phyloP scores from a whole-genome alignment of 2,329 filamentous ascomycete genomes.

The Thyridium curvatum region DNA sequence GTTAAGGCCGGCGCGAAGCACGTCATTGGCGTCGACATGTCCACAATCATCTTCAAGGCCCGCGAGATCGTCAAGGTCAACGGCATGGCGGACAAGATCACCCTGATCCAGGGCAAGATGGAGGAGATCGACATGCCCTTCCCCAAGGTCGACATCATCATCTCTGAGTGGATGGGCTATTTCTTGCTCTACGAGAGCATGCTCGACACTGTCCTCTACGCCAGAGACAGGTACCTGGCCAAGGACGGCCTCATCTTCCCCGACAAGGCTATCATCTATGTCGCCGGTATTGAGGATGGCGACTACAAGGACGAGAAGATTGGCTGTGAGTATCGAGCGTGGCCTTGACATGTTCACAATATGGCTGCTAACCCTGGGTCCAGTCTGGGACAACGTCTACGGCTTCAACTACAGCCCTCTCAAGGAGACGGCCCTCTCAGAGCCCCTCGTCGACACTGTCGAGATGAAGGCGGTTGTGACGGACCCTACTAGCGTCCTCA shows the following conservation, averaged over 20 bases:
- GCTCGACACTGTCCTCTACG: slow-evolving; percentile 96
- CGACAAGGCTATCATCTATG: slow-evolving; percentile 96
- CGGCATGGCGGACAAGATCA: slow-evolving; percentile 92
- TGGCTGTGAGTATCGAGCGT: slow-evolving; percentile 63
- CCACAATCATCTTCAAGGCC: slow-evolving; percentile 98
- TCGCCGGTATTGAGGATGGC: slow-evolving; percentile 95
- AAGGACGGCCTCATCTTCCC: slow-evolving; percentile 94
- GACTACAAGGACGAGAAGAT: slow-evolving; percentile 99
- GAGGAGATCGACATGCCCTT: slow-evolving; percentile 93
- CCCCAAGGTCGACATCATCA: slow-evolving; percentile 97
- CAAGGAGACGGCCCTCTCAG: slow-evolving; percentile 86
- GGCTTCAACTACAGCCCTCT: slow-evolving; percentile 95
- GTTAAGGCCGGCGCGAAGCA: slow-evolving; percentile 95
- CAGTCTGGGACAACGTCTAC: slow-evolving; percentile 99
- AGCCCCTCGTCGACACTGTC: slow-evolving; percentile 95
- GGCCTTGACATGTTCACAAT: neutral
- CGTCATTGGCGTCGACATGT: slow-evolving; percentile 99
- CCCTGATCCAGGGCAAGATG: slow-evolving; percentile 98
- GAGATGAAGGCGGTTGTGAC: slow-evolving; percentile 96
- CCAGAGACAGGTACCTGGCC: slow-evolving; percentile 83
- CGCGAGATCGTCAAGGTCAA: slow-evolving; percentile 90
- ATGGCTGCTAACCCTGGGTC: slow-evolving; percentile 1
- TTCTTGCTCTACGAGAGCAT: slow-evolving; percentile 98
- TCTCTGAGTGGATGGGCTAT: slow-evolving; percentile 99
- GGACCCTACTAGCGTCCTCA: slow-evolving; percentile 78